Evolutionary conservation across 2,329 filamentous ascomycete genomes (phyloP).

Genomic region (Mycosphaerella arachidis): DNA sequence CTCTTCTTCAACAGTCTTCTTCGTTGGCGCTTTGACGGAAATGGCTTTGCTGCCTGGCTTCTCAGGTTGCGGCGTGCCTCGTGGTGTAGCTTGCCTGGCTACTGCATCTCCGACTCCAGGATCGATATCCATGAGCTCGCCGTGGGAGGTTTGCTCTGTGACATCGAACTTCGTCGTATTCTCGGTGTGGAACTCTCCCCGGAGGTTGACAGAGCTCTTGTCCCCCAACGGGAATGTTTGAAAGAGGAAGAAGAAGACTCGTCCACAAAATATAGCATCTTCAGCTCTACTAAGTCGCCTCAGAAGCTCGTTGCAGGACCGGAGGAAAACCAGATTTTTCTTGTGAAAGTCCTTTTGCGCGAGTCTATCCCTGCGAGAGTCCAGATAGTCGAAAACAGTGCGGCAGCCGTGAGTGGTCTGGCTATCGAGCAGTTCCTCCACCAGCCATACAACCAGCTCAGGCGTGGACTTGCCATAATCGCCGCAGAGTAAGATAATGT

Average conservation of each 20-base stretch:
- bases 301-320: conserved; percentile 92
- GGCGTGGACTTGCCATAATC: conserved; percentile 62
- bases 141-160: conserved; percentile 35
- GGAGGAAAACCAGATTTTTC: conserved; percentile 84
- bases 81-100: conserved; percentile 19
- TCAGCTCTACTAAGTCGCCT: conserved; percentile 89
- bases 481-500: conserved; percentile 82
- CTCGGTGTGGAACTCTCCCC: conserved; percentile 92
- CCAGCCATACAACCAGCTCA: conserved; percentile 78
- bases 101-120: conserved; percentile 12
- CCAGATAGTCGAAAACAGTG: conserved; percentile 88
- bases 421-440: conserved; percentile 92
- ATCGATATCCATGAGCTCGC: conserved; percentile 63
- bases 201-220: conserved; percentile 92
- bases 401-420: conserved; percentile 91
- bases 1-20: conserved; percentile 41
- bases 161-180: conserved; percentile 83
- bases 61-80: conserved; percentile 15
- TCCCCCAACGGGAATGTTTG: conserved; percentile 96
- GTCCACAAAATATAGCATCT: conserved; percentile 93
- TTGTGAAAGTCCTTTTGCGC: conserved; percentile 73
- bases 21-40: conserved; percentile 19
- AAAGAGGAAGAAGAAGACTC: conserved; percentile 98
- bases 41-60: conserved; percentile 27
- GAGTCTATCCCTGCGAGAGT: conserved; percentile 84